Base-by-base conservation (phyloP, 768 basidiomycete genomes). In the Mycena alexandri region DNA sequence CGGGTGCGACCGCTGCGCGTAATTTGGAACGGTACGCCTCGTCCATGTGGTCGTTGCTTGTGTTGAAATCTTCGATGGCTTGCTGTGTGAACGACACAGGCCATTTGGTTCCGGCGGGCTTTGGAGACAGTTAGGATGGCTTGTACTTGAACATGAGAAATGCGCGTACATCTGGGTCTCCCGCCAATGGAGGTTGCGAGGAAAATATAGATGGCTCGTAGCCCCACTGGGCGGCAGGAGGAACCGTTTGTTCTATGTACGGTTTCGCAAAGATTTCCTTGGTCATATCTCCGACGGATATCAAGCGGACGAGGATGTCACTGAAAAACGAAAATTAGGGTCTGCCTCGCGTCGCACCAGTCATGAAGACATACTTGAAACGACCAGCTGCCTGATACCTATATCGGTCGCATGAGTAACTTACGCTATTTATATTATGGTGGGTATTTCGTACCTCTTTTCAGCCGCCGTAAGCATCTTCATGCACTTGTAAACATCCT, bases 401-500 rank as follows among this genome's bases (percentile, higher is more conserved):
- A 21, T 25, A 52, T 69, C 14, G 46, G 24, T 44, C 13, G 29
- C 22, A 12, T 67, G 17, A 25, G n/a, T 42, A 29, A 29, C 29
- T 29, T 6, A 29, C 3, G 29, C 29, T 11, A 22, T 7, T 19
- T 1, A n/a, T 17, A 34, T n/a, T 29, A 14, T 29, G 4, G 17
- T 29, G 4, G 17, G 11, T 2, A 16, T 21, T 3, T 62, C 79
- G 61, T 56, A 83, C 84, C 82, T 76, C 65, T 71, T 65, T 71
- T 87, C 85, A 19, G 78, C 79, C 25, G 63, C 68, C 50, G 78
- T 79, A 21, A 91, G 79, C 11, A 86, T 79, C 17, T 86, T 76
- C 73, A 90, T 80, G 73, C 89, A 91, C 58, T 83, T 83, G 61
- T 87, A 80, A 5, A 92, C 87, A 70, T 90, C 89, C 42, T 82